Base-by-base conservation (phyloP, 2,329 filamentous ascomycete genomes). In the Aspergillus cejpii region DNA sequence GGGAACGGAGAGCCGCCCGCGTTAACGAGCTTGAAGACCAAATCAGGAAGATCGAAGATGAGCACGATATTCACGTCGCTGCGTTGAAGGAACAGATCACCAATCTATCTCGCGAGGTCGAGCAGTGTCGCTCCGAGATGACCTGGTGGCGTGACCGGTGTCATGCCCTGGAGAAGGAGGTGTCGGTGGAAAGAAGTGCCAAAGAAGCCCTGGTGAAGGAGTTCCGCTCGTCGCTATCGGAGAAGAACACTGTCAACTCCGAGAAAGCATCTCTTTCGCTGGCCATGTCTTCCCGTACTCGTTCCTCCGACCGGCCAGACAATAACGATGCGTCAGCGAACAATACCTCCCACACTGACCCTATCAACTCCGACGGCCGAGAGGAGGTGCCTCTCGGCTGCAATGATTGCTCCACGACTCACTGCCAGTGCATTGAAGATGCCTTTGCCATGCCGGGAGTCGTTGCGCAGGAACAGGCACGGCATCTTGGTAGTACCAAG, bases 1-100 rank as follows among this genome's bases (percentile, higher is more conserved):
- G 91, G 26, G 89, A 95, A 68, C 78, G 91, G 46, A 80, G 91
- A 51, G 87, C 87, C 2, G 87, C 87, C 19, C 85, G 87, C 29
- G 87, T 96, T 5, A 83, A 85, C 29, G 90, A 79, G 52, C 68
- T 80, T 37, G 72, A 77, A 49, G 72, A 78, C 40, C 66, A 74
- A 41, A 66, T 74, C 33, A 74, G 72, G 51, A 61, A 69, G 40
- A 69, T 72, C 24, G 71, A 74, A 54, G 69, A 73, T 28, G 67
- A 71, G 34, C 63, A 72, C 52, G 69, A 70, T n/a, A 55, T 63
- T 26, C 65, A 70, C 40, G 58, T 70, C 46, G 58, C 64, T 10
- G 76, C 81, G 6, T 75, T 80, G 50, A 69, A 72, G 37, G 77
- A 83, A 52, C 67, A 74, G 43, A 80, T 75, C 27, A 56, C 59